Conservation (phyloP, 208 protist genomes). For the Leishmania arabica region DNA sequence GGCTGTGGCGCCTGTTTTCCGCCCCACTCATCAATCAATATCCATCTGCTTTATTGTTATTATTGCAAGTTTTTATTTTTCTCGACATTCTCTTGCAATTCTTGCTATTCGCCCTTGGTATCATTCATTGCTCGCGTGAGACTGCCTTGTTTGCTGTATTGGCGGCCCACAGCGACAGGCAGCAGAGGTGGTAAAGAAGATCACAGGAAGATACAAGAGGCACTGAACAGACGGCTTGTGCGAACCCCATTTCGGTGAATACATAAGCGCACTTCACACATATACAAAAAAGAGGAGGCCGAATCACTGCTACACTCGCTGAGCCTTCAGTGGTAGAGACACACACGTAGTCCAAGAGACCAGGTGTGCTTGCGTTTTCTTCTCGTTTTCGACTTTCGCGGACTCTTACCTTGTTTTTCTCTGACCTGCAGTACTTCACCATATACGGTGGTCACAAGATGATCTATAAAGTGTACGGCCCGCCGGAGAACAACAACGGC, state of each 20-base stretch:
- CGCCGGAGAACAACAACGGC: neutral
- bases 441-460: conserved; percentile 21
- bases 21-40: neutral
- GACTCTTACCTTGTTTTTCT: neutral
- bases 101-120: no score
- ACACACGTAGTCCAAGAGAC: neutral
- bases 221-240: neutral
- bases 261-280: neutral
- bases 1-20: neutral
- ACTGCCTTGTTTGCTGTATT: neutral
- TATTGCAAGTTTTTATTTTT: neutral
- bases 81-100: neutral
- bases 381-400: neutral
- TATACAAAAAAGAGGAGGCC: neutral
- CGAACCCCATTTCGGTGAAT: neutral
- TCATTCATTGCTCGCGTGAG: neutral
- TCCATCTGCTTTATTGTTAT: neutral
- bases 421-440: neutral
- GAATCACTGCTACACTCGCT: neutral
- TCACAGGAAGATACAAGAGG: neutral
- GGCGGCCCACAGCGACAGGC: neutral
- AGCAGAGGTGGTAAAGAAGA: neutral
- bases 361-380: neutral
- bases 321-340: neutral
- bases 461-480: conserved; percentile 26